phyloP scores from a whole-genome alignment of 805 yeast species.

The Candida rishiriensis region DNA sequence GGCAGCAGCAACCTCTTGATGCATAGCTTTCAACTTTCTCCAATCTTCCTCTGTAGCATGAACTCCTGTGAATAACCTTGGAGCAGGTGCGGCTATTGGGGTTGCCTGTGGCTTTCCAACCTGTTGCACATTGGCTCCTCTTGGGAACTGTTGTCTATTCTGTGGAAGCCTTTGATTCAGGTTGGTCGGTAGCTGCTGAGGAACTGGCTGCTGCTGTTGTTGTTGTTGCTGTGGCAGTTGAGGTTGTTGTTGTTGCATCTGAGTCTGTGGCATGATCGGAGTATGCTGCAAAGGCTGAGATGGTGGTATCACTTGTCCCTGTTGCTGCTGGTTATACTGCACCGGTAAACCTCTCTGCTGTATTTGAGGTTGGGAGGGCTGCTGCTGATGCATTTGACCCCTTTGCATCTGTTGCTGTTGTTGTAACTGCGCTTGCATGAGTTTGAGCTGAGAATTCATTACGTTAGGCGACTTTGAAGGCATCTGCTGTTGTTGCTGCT shows the following conservation, averaged over 20 bases:
- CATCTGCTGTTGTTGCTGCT: slow-evolving; percentile 6
- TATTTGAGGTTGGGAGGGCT: slow-evolving; percentile 10
- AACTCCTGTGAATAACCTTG: slow-evolving; percentile 30
- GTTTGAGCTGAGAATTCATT: slow-evolving; percentile 12
- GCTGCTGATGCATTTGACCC: slow-evolving; percentile 24
- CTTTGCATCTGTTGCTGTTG: slow-evolving; percentile 27
- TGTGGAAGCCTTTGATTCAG: slow-evolving; percentile 26
- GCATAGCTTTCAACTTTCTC: slow-evolving; percentile 53
- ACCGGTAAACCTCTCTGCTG: slow-evolving; percentile 6
- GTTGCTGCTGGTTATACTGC: slow-evolving; percentile 3
- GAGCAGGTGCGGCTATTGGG: slow-evolving; percentile 12
- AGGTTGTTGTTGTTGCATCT: slow-evolving; percentile 9
- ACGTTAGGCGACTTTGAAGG: slow-evolving; percentile 12
- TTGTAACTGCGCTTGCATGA: slow-evolving; percentile 22
- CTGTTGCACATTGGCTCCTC: slow-evolving; percentile 10
- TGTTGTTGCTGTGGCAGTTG: slow-evolving; percentile 11
- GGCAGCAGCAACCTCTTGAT: slow-evolving; percentile 64
- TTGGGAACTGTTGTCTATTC: slow-evolving; percentile 13
- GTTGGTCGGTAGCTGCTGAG: slow-evolving; percentile 30
- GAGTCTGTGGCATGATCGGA: slow-evolving; percentile 5
- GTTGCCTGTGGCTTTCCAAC: slow-evolving; percentile 4
- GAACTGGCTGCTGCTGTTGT: slow-evolving; percentile 8
- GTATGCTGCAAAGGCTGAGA: slow-evolving; percentile 6
- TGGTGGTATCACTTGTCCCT: slow-evolving; percentile 5
- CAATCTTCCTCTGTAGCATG: slow-evolving; percentile 57